phyloP scores from a whole-genome alignment of 1,139 yeast species.

The Protomyces inouyei region DNA sequence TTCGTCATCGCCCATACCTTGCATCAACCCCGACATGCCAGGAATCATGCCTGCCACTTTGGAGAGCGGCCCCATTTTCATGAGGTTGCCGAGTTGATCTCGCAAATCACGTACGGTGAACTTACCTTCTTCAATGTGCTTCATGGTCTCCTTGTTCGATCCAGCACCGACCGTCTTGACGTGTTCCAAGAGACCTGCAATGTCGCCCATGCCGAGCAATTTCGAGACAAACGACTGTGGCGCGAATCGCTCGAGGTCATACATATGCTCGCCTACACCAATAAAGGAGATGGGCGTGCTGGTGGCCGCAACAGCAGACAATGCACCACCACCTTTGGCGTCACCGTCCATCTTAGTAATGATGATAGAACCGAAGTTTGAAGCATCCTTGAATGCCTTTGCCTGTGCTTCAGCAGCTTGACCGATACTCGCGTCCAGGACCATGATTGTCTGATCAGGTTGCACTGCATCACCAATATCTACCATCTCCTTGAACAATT shows the following conservation, averaged over 20 bases:
- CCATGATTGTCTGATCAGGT: conserved; percentile 96
- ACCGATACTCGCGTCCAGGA: conserved; percentile 93
- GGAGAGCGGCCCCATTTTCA: conserved; percentile 91
- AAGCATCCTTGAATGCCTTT: conserved; percentile 83
- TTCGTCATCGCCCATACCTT: conserved; percentile 58
- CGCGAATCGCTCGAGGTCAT: conserved; percentile 85
- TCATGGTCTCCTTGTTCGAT: conserved; percentile 77
- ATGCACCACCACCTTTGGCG: conserved; percentile 99
- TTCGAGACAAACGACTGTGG: conserved; percentile 87
- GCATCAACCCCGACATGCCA: conserved; percentile 74
- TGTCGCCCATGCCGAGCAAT: conserved; percentile 89
- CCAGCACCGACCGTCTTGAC: conserved; percentile 84
- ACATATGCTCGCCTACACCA: conserved; percentile 97
- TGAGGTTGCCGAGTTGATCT: conserved; percentile 88
- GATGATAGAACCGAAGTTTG: conserved; percentile 91
- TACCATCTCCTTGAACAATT: conserved; percentile 87
- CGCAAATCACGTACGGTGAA: conserved; percentile 88
- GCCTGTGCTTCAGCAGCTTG: conserved; percentile 98
- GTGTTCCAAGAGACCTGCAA: conserved; percentile 89
- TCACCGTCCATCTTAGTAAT: conserved; percentile 98
- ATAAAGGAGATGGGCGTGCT: conserved; percentile 93
- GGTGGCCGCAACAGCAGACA: conserved; percentile 96
- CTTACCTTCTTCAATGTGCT: conserved; percentile 90
- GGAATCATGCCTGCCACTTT: conserved; percentile 96
- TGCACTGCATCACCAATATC: conserved; percentile 80